phyloP scores from a whole-genome alignment of 495 filamentous ascomycete genomes.

The Lasiosphaeris hirsuta region DNA sequence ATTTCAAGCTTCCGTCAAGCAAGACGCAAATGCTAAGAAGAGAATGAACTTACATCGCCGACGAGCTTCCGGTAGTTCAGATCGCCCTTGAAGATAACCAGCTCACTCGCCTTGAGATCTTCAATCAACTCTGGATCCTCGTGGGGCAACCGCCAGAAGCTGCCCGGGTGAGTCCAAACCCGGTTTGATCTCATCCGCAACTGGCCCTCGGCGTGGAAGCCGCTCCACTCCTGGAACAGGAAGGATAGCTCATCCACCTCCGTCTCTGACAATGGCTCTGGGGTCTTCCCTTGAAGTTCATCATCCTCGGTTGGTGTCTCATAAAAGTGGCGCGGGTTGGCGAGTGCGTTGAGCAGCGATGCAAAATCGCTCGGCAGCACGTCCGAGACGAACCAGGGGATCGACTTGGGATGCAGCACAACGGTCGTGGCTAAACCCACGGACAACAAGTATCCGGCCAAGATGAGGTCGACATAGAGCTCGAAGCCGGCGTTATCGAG shows the following conservation, averaged over 20 bases:
- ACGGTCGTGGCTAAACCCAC: slow-evolving; percentile 78
- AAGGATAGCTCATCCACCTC: slow-evolving; percentile 67
- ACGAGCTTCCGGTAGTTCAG: slow-evolving; percentile 91
- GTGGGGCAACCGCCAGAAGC: slow-evolving; percentile 80
- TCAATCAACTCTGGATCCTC: slow-evolving; percentile 63
- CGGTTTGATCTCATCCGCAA: slow-evolving; percentile 72
- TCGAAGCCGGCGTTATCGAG: slow-evolving; percentile 97
- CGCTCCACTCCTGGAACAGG: slow-evolving; percentile 77
- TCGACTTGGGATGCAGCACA: slow-evolving; percentile 87
- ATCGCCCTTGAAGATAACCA: slow-evolving; percentile 97
- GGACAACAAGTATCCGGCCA: slow-evolving; percentile 83
- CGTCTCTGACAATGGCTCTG: slow-evolving; percentile 57
- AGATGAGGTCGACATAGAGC: slow-evolving; percentile 87
- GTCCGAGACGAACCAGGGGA: slow-evolving; percentile 98
- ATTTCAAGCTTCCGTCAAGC: not conserved
- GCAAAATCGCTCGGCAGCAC: slow-evolving; percentile 82
- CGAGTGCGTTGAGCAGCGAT: slow-evolving; percentile 72
- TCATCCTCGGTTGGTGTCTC: slow-evolving; percentile 66
- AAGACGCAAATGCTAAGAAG: not conserved
- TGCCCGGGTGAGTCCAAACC: slow-evolving; percentile 85
- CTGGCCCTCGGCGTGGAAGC: slow-evolving; percentile 75
- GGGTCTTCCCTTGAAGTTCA: slow-evolving; percentile 48
- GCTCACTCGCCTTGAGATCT: slow-evolving; percentile 77
- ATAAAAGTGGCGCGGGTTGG: slow-evolving; percentile 72
- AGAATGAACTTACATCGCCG: slow-evolving; percentile 64